These are phyloP conservation scores for Flueggea neowawraea DNA, from an alignment of 441 rosid genomes.

Conservation along the genomic window DNA sequence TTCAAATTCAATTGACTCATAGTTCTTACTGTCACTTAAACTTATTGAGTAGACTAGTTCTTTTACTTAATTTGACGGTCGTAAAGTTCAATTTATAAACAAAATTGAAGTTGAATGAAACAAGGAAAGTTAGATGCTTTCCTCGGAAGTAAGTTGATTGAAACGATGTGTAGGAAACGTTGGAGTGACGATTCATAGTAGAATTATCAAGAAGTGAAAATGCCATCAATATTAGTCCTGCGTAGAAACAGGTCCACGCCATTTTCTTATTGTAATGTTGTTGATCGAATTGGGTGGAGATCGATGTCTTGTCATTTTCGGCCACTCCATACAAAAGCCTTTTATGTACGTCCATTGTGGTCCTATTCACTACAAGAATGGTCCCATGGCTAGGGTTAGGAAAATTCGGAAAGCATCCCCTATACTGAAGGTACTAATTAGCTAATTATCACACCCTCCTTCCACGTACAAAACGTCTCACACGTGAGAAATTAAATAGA, in stretches of 20 bases:
- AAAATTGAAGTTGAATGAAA: too few relatives aligned
- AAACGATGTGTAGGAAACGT: too few relatives aligned
- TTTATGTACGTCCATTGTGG: conserved; percentile 14
- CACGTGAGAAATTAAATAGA: neutral
- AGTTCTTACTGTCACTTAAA: too few relatives aligned
- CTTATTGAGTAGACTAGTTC: too few relatives aligned
- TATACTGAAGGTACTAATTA: neutral
- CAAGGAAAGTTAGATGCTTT: too few relatives aligned
- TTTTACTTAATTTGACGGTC: too few relatives aligned
- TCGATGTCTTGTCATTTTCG: conserved; percentile 24
- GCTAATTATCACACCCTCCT: neutral
- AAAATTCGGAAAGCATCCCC: neutral
- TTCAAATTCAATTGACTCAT: too few relatives aligned
- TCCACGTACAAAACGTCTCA: neutral
- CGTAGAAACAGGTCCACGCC: neutral
- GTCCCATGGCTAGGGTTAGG: conserved; percentile 8
- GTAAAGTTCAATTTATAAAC: too few relatives aligned
- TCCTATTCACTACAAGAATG: conserved; percentile 12
- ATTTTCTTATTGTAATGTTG: neutral
- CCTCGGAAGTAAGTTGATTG: too few relatives aligned
- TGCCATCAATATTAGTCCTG: neutral
- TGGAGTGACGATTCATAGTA: too few relatives aligned
- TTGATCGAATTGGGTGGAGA: neutral
- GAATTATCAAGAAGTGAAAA: too few relatives aligned
- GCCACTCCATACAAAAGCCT: conserved; percentile 9